Evolutionary conservation across 2,329 filamentous ascomycete genomes (phyloP).

Genomic region (Cercospora zeina): DNA sequence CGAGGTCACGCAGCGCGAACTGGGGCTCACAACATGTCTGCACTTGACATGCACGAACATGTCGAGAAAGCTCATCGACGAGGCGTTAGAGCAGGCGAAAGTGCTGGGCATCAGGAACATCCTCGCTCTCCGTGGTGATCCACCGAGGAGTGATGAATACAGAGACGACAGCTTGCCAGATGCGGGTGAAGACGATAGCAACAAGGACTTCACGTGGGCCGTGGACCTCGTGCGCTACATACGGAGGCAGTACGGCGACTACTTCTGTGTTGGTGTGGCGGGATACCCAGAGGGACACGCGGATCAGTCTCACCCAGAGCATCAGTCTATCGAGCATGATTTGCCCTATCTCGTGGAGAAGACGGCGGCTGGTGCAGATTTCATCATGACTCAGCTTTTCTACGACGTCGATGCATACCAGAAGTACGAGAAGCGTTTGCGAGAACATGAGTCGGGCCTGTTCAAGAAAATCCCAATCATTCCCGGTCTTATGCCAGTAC

Average conservation of each 20-base stretch:
- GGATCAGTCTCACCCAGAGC: slow-evolving; percentile 84
- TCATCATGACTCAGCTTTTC: slow-evolving; percentile 98
- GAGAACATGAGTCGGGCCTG: slow-evolving; percentile 76
- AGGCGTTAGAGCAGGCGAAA: slow-evolving; percentile 87
- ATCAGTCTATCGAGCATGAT: slow-evolving; percentile 65
- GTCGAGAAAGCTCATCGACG: slow-evolving; percentile 81
- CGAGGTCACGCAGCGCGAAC: slow-evolving; percentile 88
- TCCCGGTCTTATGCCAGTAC: slow-evolving; percentile 94
- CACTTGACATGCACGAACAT: slow-evolving; percentile 98
- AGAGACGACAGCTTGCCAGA: slow-evolving; percentile 59
- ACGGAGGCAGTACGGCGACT: slow-evolving; percentile 78
- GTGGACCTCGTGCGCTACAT: slow-evolving; percentile 90
- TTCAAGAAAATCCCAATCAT: slow-evolving; percentile 90
- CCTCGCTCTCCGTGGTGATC: slow-evolving; percentile 85
- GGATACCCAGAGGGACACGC: slow-evolving; percentile 95
- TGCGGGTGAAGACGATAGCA: slow-evolving; percentile 62
- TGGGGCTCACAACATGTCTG: slow-evolving; percentile 90
- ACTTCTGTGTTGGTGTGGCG: slow-evolving; percentile 94
- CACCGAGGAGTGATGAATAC: slow-evolving; percentile 86
- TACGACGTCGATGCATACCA: slow-evolving; percentile 85
- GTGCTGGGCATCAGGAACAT: slow-evolving; percentile 90
- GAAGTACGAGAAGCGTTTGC: slow-evolving; percentile 72
- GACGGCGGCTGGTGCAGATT: slow-evolving; percentile 86
- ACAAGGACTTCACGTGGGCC: slow-evolving; percentile 83
- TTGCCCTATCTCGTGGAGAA: slow-evolving; percentile 89